A percentile compares a stretch with the other conserved stretches of the same genome.
Evolutionary conservation across 2,329 filamentous ascomycete genomes (phyloP).

Genomic region (Scopulariopsis brevicaulis): DNA sequence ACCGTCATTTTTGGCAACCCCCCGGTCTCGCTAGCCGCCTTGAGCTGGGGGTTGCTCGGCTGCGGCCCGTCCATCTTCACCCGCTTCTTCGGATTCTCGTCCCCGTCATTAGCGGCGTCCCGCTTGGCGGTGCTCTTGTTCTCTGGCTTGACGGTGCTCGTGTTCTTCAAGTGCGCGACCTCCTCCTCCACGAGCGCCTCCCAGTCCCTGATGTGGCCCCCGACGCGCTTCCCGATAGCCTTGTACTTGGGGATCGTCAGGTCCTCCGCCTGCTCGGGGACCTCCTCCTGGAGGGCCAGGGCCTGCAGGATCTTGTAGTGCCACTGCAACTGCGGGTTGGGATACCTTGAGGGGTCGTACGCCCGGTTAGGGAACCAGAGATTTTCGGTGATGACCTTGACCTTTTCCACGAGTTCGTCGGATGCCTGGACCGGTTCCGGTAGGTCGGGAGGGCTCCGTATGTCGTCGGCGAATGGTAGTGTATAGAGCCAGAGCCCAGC

Average conservation of each 20-base stretch:
- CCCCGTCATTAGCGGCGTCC: constrained; percentile 30
- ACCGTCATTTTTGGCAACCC: constrained; percentile 43
- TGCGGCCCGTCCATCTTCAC: constrained; percentile 16
- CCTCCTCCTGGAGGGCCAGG: constrained; percentile 81
- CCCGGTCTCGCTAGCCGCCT: constrained; percentile 28
- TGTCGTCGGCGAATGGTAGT: constrained; percentile 80
- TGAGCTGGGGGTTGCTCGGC: constrained; percentile 34
- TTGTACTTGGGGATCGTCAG: constrained; percentile 74
- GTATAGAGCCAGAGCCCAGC: constrained; percentile 83
- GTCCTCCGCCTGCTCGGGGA: constrained; percentile 64
- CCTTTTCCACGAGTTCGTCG: constrained; percentile 64
- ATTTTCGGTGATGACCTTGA: constrained; percentile 75
- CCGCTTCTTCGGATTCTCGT: constrained; percentile 33
- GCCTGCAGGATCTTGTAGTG: constrained; percentile 92
- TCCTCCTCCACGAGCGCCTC: constrained; percentile 55
- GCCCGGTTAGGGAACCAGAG: constrained; percentile 75
- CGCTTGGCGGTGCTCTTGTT: constrained; percentile 36
- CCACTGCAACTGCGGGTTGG: constrained; percentile 90
- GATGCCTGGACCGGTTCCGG: constrained; percentile 43
- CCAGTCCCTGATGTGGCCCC: constrained; percentile 69
- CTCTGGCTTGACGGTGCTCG: constrained; percentile 20
- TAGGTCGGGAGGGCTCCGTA: constrained; percentile 61
- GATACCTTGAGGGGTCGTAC: constrained; percentile 80
- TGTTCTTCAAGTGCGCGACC: constrained; percentile 21
- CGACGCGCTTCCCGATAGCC: constrained; percentile 83